Base-by-base conservation (phyloP, 1,284 basidiomycete genomes). In the Sporisorium iseilematis-ciliati region DNA sequence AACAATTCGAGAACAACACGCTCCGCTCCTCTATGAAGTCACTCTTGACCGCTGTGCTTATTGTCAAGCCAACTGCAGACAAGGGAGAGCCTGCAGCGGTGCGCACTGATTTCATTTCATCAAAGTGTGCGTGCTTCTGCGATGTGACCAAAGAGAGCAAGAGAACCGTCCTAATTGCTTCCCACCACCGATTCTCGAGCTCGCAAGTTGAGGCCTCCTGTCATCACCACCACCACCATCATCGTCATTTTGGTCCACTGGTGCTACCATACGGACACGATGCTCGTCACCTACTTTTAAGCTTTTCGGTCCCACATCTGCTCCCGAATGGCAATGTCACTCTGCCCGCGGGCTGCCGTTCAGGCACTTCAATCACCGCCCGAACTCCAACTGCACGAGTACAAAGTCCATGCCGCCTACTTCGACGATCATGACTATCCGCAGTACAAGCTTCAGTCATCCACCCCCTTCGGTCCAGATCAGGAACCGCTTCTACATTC, bases 261-360 rank as follows among this genome's bases (percentile, higher is more conserved):
- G 25, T 7, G 21, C 26, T 52, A 21, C 20, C 45, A 20, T 40
- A 7, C 35, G 20, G 42, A 43, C 29, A 45, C 41, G 29, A 63
- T 63, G 54, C 49, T 64, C 25, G n/a, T 40, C 10, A 20, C 10
- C 42, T 25, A 11, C 6, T 21, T 20, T n/a, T 51, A 43, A 41
- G 33, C 48, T 29, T 41, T 40, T 25, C 52, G 8, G 41, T 16
- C 26, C 7, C 8, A 48, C 18, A 48, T 20, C 43, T 26, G 26
- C 41, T 29, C 7, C 31, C 20, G 16, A n/a, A 50, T 31, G 16
- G 7, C 52, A 33, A 69, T 69, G 66, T 35, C 45, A 46, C 66
- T 69, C 33, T 69, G 60, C 23, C 60, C 66, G 16, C 55, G 60
- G 7, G 43, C 48, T 25, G 66, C 60, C 31, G 66, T 35, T 11